These are phyloP conservation scores for Fusarium dlaminii DNA, from an alignment of 2,329 filamentous ascomycete genomes.

Conservation along the genomic window DNA sequence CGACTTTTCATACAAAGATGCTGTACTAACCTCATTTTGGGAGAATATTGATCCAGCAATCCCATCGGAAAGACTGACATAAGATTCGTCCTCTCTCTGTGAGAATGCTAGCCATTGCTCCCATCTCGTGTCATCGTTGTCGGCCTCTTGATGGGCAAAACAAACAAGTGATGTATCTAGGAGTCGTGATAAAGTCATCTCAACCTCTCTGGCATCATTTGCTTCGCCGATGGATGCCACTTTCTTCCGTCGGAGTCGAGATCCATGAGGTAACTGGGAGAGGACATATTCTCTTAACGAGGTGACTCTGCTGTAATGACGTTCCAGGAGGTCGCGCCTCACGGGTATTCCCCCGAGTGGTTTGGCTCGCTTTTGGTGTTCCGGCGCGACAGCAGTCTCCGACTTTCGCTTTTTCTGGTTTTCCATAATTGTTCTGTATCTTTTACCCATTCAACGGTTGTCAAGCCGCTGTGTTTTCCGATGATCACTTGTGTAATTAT, in stretches of 20 bases:
- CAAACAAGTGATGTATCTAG: slow-evolving; percentile 79
- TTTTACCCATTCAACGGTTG: not conserved
- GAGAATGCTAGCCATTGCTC: slow-evolving; percentile 70
- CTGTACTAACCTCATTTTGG: slow-evolving; percentile 68
- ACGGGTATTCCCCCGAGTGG: slow-evolving; percentile 35
- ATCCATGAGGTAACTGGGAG: slow-evolving; percentile 70
- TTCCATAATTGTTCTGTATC: slow-evolving; percentile 35
- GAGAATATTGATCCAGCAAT: slow-evolving; percentile 58
- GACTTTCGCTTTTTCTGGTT: slow-evolving; percentile 43
- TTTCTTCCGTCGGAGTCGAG: slow-evolving; percentile 69
- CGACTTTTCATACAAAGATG: not conserved
- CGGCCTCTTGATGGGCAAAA: slow-evolving; percentile 46
- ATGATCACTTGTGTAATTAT: not conserved
- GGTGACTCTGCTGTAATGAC: slow-evolving; percentile 72
- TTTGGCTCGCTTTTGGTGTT: slow-evolving; percentile 18
- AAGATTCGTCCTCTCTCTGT: slow-evolving; percentile 68
- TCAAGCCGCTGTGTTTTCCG: slow-evolving; percentile 13
- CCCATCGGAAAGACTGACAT: slow-evolving; percentile 61
- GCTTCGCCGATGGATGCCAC: slow-evolving; percentile 57
- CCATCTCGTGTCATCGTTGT: slow-evolving; percentile 54
- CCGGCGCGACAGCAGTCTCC: slow-evolving; percentile 36
- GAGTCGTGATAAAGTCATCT: slow-evolving; percentile 61
- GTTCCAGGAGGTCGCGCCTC: slow-evolving; percentile 71
- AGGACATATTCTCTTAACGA: slow-evolving; percentile 78
- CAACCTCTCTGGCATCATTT: slow-evolving; percentile 42